Base-by-base conservation (phyloP, 345 rosid genomes). In the Trapa incisa region DNA sequence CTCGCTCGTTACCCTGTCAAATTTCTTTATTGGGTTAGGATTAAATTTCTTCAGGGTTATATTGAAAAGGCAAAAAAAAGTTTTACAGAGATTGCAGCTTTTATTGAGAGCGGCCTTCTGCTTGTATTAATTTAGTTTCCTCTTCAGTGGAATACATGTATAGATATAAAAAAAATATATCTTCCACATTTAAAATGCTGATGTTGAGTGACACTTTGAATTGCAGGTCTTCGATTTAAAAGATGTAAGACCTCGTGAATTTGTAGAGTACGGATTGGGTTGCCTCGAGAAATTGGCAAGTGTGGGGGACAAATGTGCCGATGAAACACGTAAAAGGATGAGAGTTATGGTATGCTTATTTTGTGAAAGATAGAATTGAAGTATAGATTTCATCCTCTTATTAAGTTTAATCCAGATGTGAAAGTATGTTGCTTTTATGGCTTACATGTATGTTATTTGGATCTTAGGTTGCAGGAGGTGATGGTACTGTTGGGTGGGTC, bases 401-500 rank as follows among this genome's bases (percentile, higher is more conserved):
- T 32, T 7, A 6, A 58, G 37, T 13, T 5, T 57, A 32, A 32
- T 3, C 47, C 11, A 11, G 63, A 10, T 58, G 63, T 12, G 10
- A 58, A 33, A 58, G 33, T 29, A 4, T 35, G 14, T 33, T 1
- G 60, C 63, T 32, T 58, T 58, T 32, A 58, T 32, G 38, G 33
- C 63, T 58, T 15, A 58, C 15, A 5, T 22, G 37, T 36, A 2
- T 29, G 7, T 58, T 76, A 68, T 65, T 48, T 71, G 72, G 75
- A 77, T 78, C 42, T 41, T 8, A 95, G 97, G 99, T 95, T 81
- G 97, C 96, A 22, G 96, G 99, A 82, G 99, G 99, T 75, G 99
- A 95, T 86, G 99, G 99, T 72, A 91, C 94, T 0, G 96, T 91
- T 67, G 99, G 97, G 77, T 95, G 96, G 97, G 89, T 95, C 41